Evolutionary conservation across 805 yeast genomes (phyloP), one percentile per base, ranked within the genome.

Genomic region (Candida cerambycidarum): DNA sequence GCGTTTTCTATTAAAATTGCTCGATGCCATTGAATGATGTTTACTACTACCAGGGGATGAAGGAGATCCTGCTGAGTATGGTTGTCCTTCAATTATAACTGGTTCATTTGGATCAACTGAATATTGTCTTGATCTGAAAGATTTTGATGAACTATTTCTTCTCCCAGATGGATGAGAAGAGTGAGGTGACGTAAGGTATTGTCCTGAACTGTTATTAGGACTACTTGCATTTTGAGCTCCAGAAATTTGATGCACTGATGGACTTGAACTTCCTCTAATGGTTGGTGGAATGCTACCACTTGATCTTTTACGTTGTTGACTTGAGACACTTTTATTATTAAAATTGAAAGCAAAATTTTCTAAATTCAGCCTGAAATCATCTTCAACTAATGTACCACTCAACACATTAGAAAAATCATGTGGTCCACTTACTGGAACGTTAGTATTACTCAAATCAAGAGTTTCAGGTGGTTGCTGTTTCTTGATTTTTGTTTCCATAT

Each of bases 341-440:
- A 65, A 61, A 38, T 56, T 53, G 18, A 61, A 48, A 2, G 69
- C 57, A 48, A 58, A 67, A 23, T 56, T 57, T 35, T 62, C 65
- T 28, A 67, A 52, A 19, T 56, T 55, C 18, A 51, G 49, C 14
- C 65, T 53, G 48, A 61, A 61, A 13, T 64, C 67, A 18, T 50
- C 46, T 34, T 59, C 67, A 6, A 46, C 48, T 12, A 62, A 33
- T 19, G 58, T 63, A 7, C 63, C 71, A 13, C 53, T 49, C 19
- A 71, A 50, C 21, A 70, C 47, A 46, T 61, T 63, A 19, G 74
- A 69, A 51, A 60, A 69, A 30, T 34, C 39, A 17, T 19, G 18
- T 11, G 39, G 24, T 13, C 24, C 31, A 19, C 29, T 38, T 16
- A 21, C 34, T 25, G n/a, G 30, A 15, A 9, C 39, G 39, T 12